Conservation (phyloP, 1,284 basidiomycete genomes). For the Puccinia novopanici region DNA sequence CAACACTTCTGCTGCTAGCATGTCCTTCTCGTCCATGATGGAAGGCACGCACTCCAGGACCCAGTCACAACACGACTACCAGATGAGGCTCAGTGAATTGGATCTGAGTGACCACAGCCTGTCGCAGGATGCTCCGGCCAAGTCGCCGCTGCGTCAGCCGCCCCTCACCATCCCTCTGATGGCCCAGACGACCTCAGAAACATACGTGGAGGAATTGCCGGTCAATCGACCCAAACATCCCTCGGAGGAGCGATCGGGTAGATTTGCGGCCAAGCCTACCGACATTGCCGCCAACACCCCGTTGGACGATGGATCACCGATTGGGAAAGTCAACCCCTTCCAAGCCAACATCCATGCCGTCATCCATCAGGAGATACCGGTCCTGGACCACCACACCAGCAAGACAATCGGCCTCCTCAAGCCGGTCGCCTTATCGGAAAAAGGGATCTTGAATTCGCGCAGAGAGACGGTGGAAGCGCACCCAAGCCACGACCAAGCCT, state of each 20-base stretch:
- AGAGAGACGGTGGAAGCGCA: not conserved
- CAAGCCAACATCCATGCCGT: slow-evolving; percentile 20
- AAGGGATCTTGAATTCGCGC: not conserved
- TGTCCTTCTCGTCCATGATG: not conserved
- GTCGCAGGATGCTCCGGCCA: not conserved
- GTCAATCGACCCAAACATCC: slow-evolving; percentile 22
- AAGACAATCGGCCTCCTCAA: not conserved
- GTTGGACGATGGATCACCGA: not conserved
- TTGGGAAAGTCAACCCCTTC: slow-evolving; percentile 20
- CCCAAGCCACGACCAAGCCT: slow-evolving; percentile 4
- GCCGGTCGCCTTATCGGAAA: not conserved
- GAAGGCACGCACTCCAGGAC: not conserved
- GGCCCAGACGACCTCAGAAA: slow-evolving; percentile 21
- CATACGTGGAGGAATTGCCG: slow-evolving; percentile 23
- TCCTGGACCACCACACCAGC: not conserved
- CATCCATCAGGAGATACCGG: not conserved
- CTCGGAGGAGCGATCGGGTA: slow-evolving; percentile 18
- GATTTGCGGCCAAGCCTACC: slow-evolving; percentile 1
- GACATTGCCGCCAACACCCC: not conserved
- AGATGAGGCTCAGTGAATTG: not conserved
- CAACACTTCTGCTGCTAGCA: not conserved
- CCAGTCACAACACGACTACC: not conserved
- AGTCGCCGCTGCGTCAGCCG: not conserved
- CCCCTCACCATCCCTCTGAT: not conserved
- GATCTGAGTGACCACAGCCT: not conserved